Evolutionary conservation across 768 basidiomycete species (phyloP).

Genomic region (Gymnopilus junonius): DNA sequence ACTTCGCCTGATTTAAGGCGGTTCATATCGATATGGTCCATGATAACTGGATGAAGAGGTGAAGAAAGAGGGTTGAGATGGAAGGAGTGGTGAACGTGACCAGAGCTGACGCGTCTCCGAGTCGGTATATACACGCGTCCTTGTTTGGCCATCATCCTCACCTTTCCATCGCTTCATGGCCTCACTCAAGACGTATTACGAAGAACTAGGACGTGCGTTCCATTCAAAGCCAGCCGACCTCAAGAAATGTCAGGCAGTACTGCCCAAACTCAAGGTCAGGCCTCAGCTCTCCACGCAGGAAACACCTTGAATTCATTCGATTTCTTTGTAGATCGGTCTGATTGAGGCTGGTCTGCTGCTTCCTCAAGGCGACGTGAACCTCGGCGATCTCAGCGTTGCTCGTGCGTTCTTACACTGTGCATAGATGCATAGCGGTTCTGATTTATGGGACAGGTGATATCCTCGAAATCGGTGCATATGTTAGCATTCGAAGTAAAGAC

Average conservation of each 20-base stretch:
- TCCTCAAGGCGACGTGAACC: slow-evolving; percentile 66
- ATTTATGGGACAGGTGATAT: slow-evolving; percentile 70
- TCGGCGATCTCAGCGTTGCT: slow-evolving; percentile 72
- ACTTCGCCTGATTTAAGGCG: slow-evolving; percentile 94
- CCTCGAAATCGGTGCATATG: slow-evolving; percentile 94
- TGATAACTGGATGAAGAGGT: slow-evolving; percentile 32
- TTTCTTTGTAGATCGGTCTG: slow-evolving; percentile 62
- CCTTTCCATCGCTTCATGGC: slow-evolving; percentile 43
- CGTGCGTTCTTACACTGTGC: slow-evolving; percentile 50
- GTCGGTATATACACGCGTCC: slow-evolving; percentile 42
- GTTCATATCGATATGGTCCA: slow-evolving; percentile 79
- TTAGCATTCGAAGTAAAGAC: slow-evolving; percentile 87
- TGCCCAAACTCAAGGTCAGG: slow-evolving; percentile 77
- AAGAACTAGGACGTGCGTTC: slow-evolving; percentile 71
- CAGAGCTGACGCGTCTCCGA: slow-evolving; percentile 64
- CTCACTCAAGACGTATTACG: slow-evolving; percentile 60
- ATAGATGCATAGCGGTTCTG: background rate
- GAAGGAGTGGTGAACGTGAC: slow-evolving; percentile 30
- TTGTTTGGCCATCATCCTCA: slow-evolving; percentile 19
- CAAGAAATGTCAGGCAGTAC: slow-evolving; percentile 61
- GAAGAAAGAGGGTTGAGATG: slow-evolving; percentile 8
- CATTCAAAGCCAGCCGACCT: slow-evolving; percentile 68
- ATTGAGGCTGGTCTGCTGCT: slow-evolving; percentile 78
- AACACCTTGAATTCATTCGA: background rate
- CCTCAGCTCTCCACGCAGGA: background rate